phyloP scores from a whole-genome alignment of 2,329 filamentous ascomycete genomes.

The Leptographium flavum region DNA sequence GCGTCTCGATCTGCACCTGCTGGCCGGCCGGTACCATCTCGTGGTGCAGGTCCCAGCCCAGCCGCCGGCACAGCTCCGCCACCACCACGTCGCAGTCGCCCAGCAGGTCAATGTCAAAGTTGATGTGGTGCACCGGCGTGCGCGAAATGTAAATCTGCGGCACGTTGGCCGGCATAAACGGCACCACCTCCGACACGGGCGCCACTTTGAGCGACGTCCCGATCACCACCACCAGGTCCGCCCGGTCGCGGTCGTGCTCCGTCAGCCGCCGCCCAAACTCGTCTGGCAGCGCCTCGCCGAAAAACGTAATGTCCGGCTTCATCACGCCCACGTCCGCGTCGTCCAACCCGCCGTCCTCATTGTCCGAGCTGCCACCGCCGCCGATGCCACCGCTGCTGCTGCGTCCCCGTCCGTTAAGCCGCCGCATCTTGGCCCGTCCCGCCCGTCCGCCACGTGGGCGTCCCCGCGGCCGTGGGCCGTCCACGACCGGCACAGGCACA shows the following conservation, averaged over 20 bases:
- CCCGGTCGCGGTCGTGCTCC: slow-evolving; percentile 63
- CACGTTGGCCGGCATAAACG: slow-evolving; percentile 61
- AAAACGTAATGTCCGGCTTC: slow-evolving; percentile 98
- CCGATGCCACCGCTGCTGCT: slow-evolving; percentile 25
- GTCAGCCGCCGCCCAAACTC: slow-evolving; percentile 69
- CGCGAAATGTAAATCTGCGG: slow-evolving; percentile 86
- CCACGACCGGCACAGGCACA: neutral
- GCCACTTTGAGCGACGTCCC: slow-evolving; percentile 93
- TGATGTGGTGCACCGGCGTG: slow-evolving; percentile 72
- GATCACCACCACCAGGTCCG: slow-evolving; percentile 88
- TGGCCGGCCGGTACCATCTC: slow-evolving; percentile 67
- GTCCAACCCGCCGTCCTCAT: slow-evolving; percentile 36
- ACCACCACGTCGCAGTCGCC: slow-evolving; percentile 90
- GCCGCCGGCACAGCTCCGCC: slow-evolving; percentile 66
- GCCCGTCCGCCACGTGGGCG: slow-evolving; percentile 2
- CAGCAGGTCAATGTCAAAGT: slow-evolving; percentile 93
- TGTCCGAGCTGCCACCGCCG: slow-evolving; percentile 28
- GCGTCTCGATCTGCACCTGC: slow-evolving; percentile 38
- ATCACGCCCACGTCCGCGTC: slow-evolving; percentile 60
- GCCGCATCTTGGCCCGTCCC: slow-evolving; percentile 19
- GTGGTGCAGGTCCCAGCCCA: slow-evolving; percentile 68
- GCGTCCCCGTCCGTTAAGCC: slow-evolving; percentile 25
- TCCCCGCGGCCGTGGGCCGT: neutral
- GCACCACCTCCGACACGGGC: slow-evolving; percentile 83
- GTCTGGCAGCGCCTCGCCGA: slow-evolving; percentile 78